Conservation (phyloP, 495 filamentous ascomycete genomes). For the Halenospora varia region DNA sequence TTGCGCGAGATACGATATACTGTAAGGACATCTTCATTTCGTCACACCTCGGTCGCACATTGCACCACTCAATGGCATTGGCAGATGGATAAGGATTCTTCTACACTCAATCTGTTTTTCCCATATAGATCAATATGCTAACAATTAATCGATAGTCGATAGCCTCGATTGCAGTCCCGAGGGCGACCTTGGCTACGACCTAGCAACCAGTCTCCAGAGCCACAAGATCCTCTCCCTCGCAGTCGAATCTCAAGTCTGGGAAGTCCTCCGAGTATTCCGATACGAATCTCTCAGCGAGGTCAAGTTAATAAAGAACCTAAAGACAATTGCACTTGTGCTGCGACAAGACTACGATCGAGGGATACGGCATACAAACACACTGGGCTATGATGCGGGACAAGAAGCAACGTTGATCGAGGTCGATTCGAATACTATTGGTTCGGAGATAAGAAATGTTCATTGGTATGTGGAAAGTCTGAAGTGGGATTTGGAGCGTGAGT, state of each 20-base stretch:
- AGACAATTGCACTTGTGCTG: constrained; percentile 19
- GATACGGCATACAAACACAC: not conserved
- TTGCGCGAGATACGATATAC: constrained; percentile 18
- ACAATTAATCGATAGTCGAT: constrained; percentile 6
- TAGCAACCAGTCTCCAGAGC: constrained; percentile 12
- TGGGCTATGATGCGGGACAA: not conserved
- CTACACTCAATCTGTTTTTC: no score
- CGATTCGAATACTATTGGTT: constrained; percentile 5
- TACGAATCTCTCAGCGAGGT: constrained; percentile 21
- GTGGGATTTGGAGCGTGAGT: constrained; percentile 13
- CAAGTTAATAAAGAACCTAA: constrained; percentile 13
- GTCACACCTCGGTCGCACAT: no score
- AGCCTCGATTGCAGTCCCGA: constrained; percentile 19
- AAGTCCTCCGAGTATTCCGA: constrained; percentile 20
- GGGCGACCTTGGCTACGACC: constrained; percentile 19
- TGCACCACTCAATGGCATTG: no score
- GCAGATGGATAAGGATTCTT: no score
- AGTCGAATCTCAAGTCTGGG: constrained; percentile 21
- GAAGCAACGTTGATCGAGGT: not conserved
- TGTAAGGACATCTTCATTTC: not conserved
- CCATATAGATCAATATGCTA: no score
- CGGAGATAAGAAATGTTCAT: constrained; percentile 13
- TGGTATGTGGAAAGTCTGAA: constrained; percentile 17
- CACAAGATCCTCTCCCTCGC: constrained; percentile 16
- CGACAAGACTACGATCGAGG: constrained; percentile 5